These are phyloP conservation scores for Ophiocytium majus DNA, from an alignment of 352 stramenopile species.

Conservation along the genomic window DNA sequence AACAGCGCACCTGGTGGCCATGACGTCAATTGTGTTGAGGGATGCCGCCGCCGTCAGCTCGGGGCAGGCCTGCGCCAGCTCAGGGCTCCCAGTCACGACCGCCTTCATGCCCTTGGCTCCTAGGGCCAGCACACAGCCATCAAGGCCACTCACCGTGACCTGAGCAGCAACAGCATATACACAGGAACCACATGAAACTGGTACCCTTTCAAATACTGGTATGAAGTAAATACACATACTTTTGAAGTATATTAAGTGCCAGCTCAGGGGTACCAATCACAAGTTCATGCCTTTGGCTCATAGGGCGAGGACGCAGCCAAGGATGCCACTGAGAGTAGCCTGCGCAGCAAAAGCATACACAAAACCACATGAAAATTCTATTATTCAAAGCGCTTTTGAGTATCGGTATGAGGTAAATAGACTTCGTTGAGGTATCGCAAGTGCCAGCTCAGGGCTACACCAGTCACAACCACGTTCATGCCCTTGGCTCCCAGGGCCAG, in stretches of 20 bases:
- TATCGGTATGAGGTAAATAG: too few species aligned
- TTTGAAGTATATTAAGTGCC: too few species aligned
- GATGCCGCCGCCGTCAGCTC: constrained; percentile 66
- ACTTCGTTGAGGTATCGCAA: too few species aligned
- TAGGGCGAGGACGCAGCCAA: constrained; percentile 68
- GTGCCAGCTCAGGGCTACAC: too few species aligned
- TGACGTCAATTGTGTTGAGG: constrained; percentile 70
- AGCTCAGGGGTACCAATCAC: too few species aligned
- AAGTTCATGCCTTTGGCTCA: constrained; percentile 64
- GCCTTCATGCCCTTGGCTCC: constrained; percentile 61
- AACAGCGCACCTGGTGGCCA: constrained; percentile 33
- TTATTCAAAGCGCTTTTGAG: too few species aligned
- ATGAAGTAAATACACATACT: too few species aligned
- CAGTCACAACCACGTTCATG: too few species aligned
- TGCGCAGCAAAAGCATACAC: constrained; percentile 17
- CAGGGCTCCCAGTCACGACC: constrained; percentile 4
- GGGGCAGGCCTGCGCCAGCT: constrained; percentile 42
- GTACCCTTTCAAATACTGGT: too few species aligned
- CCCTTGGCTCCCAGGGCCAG: neutral
- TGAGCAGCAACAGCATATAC: too few species aligned
- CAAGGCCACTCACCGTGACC: constrained; percentile 60
- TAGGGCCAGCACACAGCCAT: constrained; percentile 67
- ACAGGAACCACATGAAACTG: too few species aligned
- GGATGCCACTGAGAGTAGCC: constrained; percentile 60
- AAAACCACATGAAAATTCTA: too few species aligned